A percentile compares a stretch with the other conserved stretches of the same genome.
These are phyloP conservation scores for Lachancea quebecensis DNA, from an alignment of 805 yeast genomes.

Conservation along the genomic window DNA sequence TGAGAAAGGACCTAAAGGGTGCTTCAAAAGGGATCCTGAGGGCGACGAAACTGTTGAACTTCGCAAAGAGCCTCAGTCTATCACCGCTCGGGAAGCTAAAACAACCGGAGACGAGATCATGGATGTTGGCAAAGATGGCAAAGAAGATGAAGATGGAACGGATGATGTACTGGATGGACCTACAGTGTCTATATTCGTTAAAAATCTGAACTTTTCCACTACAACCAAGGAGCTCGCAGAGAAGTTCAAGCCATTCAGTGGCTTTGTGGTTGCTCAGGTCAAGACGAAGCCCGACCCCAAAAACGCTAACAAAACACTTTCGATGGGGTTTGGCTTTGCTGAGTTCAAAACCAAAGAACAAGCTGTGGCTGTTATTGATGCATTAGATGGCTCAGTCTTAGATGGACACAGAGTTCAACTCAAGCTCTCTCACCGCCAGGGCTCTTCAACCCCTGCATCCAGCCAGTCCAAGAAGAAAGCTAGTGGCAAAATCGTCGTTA, in stretches of 20 bases:
- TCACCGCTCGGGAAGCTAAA: slow-evolving; percentile 31
- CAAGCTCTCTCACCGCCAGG: slow-evolving; percentile 78
- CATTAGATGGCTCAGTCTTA: slow-evolving; percentile 67
- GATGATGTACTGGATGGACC: slow-evolving; percentile 52
- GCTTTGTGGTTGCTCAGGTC: slow-evolving; percentile 75
- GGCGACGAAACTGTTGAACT: slow-evolving; percentile 30
- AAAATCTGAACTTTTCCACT: slow-evolving; percentile 85
- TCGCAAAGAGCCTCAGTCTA: slow-evolving; percentile 21
- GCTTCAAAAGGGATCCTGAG: slow-evolving; percentile 58
- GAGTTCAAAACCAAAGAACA: slow-evolving; percentile 76
- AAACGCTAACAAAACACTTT: slow-evolving; percentile 53
- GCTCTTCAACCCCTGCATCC: slow-evolving; percentile 28
- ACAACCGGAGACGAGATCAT: slow-evolving; percentile 24
- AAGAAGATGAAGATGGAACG: slow-evolving; percentile 37
- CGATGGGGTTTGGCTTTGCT: slow-evolving; percentile 98
- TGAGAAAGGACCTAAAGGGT: slow-evolving; percentile 87
- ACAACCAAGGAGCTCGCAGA: slow-evolving; percentile 48
- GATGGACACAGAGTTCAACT: slow-evolving; percentile 89
- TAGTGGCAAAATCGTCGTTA: slow-evolving; percentile 74
- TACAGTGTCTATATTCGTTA: slow-evolving; percentile 82
- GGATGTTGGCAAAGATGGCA: slow-evolving; percentile 40
- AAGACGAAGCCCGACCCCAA: slow-evolving; percentile 86
- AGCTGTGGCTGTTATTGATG: slow-evolving; percentile 68
- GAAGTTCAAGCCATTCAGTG: slow-evolving; percentile 63
- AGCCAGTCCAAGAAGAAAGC: slow-evolving; percentile 28